phyloP scores from a whole-genome alignment of 305 asterid species.

The Solanum hybrid region DNA sequence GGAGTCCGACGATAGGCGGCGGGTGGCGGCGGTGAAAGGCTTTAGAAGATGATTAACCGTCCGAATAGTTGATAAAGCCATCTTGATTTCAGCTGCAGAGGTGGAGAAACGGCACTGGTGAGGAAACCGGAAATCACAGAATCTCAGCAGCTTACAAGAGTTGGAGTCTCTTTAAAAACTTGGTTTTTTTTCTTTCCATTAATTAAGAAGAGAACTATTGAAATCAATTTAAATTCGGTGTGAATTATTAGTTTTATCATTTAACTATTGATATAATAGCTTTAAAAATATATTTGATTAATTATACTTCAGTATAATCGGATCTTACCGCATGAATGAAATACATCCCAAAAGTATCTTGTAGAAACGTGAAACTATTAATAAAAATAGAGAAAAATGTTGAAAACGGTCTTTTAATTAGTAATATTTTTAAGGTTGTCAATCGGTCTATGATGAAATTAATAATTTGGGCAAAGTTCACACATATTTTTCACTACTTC shows the following conservation, averaged over 20 bases:
- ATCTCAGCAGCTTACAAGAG: background rate
- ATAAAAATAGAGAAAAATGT: no score
- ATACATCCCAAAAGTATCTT: background rate
- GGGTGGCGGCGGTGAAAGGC: conserved; percentile 34
- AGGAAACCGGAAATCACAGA: background rate
- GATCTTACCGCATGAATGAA: no score
- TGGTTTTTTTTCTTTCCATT: background rate
- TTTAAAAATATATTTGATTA: no score
- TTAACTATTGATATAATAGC: no score
- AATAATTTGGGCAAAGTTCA: no score
- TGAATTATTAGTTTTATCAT: background rate
- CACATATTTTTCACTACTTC: background rate
- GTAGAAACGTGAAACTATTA: no score
- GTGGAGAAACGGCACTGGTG: background rate
- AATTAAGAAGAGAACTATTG: no score
- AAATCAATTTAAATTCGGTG: no score
- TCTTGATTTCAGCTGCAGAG: conserved; percentile 7
- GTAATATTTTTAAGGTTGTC: no score
- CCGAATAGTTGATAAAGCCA: conserved; percentile 61
- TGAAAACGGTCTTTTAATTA: background rate
- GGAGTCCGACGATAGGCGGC: conserved; percentile 45
- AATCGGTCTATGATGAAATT: no score
- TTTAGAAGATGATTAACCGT: conserved; percentile 21
- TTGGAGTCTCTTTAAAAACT: no score
- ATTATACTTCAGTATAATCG: no score